phyloP scores from a whole-genome alignment of 768 basidiomycete genomes.

The Lactarius akahatsu region DNA sequence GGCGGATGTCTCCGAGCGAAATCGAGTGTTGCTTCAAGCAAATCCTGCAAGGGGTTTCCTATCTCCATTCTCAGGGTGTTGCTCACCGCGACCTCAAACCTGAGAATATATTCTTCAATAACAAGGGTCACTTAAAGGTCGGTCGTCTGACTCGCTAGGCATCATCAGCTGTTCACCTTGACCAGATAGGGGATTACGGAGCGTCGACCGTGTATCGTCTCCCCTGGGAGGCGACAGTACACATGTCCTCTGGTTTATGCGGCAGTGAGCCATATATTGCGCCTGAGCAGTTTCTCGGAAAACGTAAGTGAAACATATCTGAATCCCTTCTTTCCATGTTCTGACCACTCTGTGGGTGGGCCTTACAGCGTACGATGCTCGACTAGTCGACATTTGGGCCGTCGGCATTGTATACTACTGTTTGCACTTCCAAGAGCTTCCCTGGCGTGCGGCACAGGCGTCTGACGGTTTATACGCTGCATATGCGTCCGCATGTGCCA shows the following conservation, averaged over 20 bases:
- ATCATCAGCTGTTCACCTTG: conserved; percentile 24
- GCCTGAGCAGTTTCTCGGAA: conserved; percentile 93
- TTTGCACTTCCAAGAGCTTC: conserved; percentile 95
- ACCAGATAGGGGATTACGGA: conserved; percentile 95
- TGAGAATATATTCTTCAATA: conserved; percentile 95
- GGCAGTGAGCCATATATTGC: conserved; percentile 99
- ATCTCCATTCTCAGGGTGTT: conserved; percentile 94
- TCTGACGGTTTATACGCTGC: conserved; percentile 78
- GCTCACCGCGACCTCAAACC: conserved; percentile 98
- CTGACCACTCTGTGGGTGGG: conserved; percentile 34
- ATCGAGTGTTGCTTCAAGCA: conserved; percentile 99
- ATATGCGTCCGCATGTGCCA: conserved; percentile 61
- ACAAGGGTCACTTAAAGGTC: conserved; percentile 90
- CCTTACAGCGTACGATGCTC: conserved; percentile 86
- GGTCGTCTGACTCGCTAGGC: conserved; percentile 29
- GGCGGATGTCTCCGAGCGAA: conserved; percentile 85
- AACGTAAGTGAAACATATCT: conserved; percentile 69
- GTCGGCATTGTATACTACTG: conserved; percentile 98
- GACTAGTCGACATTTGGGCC: conserved; percentile 97
- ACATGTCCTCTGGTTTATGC: conserved; percentile 95
- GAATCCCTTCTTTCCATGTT: conserved; percentile 38
- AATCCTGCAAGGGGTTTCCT: conserved; percentile 82
- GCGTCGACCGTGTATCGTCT: conserved; percentile 98
- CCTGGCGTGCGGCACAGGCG: conserved; percentile 92
- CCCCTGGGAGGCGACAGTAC: conserved; percentile 96